Base-by-base conservation (phyloP, 2,329 filamentous ascomycete genomes). In the Paramyrothecium sp. region DNA sequence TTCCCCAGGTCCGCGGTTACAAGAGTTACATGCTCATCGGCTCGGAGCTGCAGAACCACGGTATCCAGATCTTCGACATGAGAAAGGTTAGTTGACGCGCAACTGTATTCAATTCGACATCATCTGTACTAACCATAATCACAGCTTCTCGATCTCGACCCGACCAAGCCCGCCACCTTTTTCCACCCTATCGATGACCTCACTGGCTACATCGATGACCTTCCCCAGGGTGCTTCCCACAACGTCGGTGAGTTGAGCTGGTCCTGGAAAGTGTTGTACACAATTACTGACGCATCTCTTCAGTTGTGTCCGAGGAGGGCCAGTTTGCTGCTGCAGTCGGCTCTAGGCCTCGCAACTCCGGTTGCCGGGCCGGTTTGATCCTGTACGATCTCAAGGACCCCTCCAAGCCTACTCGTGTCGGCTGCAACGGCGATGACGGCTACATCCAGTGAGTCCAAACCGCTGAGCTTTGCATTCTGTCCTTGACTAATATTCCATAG, bases 21-120 rank as follows among this genome's bases (percentile, higher is more conserved):
- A 68, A 69, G 54, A 63, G 73, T 63, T 71, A 69, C 52, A 69
- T 66, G 23, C 65, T 77, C 58, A 76, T 78, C 11, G 75, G 76
- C 26, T 74, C 73, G 17, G 76, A 78, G 61, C 79, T 82, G 1
- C 65, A 66, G 7, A 69, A 71, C 47, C 85, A 88, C 61, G 81
- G 82, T 21, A 76, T 88, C 19, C 85, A 88, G 69, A 81, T 88
- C 66, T 88, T 88, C 57, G 84, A 88, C 62, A 76, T 87, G 73
- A 80, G 72, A 61, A 85, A 72, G 51, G 38, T 44, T 4, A 44
- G 38, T 19, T 7, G 38, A 44, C 38, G 5, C 13, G 38, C 13
- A 44, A 44, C 13, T 44, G 38, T 17, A 44, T 17, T 16, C 38
- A 44, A 44, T 19, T 16, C 4, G 13, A 44, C 13, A n/a, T n/a